Base-by-base conservation (phyloP, 495 filamentous ascomycete species). In the Penicillium psychrofluorescens region DNA sequence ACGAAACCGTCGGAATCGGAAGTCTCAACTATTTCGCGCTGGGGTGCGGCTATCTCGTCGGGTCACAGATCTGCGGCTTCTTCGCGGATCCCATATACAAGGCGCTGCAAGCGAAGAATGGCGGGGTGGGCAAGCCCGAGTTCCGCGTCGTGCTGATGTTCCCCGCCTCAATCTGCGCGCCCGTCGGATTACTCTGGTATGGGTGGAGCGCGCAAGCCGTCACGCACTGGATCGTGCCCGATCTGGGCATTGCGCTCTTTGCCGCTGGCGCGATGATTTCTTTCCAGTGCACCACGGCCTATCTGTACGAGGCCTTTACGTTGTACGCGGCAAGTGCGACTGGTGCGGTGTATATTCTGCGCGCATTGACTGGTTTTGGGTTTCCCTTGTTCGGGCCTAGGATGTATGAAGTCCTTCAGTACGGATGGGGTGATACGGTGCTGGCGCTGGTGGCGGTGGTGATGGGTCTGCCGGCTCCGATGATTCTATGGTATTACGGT, bases 21-120 rank as follows among this genome's bases (percentile, higher is more conserved):
- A 69, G 75, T 11, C 62, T 83, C 8, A 77, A 74, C 61, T 76
- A 76, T 61, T 64, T 80, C 36, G 69, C 67, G 10, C 56, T 80
- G 14, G 76, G 67, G 8, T 40, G 79, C 0, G 76, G 76, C 8
- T 76, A 72, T 60, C 71, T 77, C 55, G 47, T 75, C 6, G 76
- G 76, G 8, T 60, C 68, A 3, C 74, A 78, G 48, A 58, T 71
- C 35, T 66, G 58, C 48, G 70, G 71, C 7, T 67, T 68, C 7
- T 53, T 76, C 14, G 72, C 71, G 37, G 76, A 80, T 39, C 33
- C 38, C 11, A 32, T 42, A 11, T 39, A 38, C n/a, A 35, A 15
- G 15, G 15, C 38, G 8, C 29, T 44, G n/a, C 22, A 46, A 16
- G 32, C 31, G 6, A 22, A 63, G 78, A 8, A 66, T 68, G 1